Percentiles rank a stretch among this genome's conserved stretches.
Evolutionary conservation across 371 early-diverging fungal genomes (phyloP).

Genomic region (Apophysomyces variabilis): DNA sequence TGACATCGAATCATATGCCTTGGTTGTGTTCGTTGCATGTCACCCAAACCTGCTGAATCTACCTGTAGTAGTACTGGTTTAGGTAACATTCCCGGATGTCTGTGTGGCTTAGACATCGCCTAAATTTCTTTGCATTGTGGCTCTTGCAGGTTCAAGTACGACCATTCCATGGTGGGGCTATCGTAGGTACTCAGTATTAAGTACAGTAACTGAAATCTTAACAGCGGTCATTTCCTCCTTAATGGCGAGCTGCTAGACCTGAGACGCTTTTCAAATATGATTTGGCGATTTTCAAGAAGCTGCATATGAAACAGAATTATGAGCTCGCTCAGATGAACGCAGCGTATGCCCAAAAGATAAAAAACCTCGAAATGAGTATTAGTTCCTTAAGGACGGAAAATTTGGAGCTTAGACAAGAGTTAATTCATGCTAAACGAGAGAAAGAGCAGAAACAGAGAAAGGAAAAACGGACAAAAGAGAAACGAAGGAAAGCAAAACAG

Average conservation of each 20-base stretch:
- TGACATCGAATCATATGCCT: no score
- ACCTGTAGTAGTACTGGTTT: no score
- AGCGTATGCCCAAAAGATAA: constrained; percentile 6
- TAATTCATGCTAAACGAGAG: background rate
- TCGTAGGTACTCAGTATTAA: no score
- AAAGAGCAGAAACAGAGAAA: background rate
- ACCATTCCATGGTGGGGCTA: no score
- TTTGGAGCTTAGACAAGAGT: constrained; percentile 9
- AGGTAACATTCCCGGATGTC: no score
- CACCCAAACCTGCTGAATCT: no score
- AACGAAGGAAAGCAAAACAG: background rate
- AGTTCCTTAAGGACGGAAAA: constrained; percentile 8
- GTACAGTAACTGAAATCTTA: no score
- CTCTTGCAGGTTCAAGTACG: no score
- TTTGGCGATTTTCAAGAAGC: constrained; percentile 8
- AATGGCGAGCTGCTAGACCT: background rate
- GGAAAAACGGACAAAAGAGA: background rate
- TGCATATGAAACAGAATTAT: constrained; percentile 15
- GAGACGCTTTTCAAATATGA: background rate
- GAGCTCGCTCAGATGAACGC: constrained; percentile 8
- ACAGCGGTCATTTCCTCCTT: background rate
- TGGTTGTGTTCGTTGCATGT: no score
- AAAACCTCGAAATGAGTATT: constrained; percentile 10
- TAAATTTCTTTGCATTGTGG: no score
- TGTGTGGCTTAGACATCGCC: no score